A percentile compares a stretch with the other conserved stretches of the same genome.
phyloP scores from a whole-genome alignment of 768 basidiomycete species.

The Naganishia vaughanmartiniae region DNA sequence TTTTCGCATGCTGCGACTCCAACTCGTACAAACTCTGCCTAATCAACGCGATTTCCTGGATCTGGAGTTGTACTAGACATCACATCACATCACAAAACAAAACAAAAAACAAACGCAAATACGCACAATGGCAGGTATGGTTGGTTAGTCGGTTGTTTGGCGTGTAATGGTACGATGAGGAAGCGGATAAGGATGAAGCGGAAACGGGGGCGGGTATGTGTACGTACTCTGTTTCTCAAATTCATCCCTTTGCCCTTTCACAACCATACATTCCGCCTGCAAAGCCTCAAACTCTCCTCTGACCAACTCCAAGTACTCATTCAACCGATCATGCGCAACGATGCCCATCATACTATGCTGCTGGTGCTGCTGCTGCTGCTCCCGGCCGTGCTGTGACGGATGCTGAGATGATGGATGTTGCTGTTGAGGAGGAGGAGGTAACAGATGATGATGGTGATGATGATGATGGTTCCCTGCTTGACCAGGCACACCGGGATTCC shows the following conservation, averaged over 20 bases:
- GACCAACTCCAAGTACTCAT: conserved; percentile 76
- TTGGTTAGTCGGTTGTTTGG: no score
- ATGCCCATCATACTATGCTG: neutral
- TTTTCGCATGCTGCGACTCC: conserved; percentile 80
- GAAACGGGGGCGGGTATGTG: neutral
- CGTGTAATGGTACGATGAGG: no score
- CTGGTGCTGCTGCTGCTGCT: neutral
- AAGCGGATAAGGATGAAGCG: no score
- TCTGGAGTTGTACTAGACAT: conserved; percentile 59
- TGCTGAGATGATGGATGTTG: neutral
- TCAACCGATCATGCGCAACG: conserved; percentile 55
- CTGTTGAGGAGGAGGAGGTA: neutral
- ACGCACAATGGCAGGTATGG: no score
- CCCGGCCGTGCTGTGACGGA: no score
- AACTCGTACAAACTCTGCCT: conserved; percentile 87
- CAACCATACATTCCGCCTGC: conserved; percentile 63
- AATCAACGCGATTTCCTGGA: conserved; percentile 85
- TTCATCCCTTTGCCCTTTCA: conserved; percentile 79
- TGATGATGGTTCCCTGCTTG: conserved; percentile 7
- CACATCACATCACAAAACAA: neutral
- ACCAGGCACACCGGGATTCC: no score
- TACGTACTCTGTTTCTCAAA: conserved; percentile 79
- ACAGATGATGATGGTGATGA: conserved; percentile 11
- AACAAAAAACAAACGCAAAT: no score
- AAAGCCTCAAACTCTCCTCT: conserved; percentile 79